phyloP scores from a whole-genome alignment of 352 stramenopile species.

The Pythium scleroteichum region DNA sequence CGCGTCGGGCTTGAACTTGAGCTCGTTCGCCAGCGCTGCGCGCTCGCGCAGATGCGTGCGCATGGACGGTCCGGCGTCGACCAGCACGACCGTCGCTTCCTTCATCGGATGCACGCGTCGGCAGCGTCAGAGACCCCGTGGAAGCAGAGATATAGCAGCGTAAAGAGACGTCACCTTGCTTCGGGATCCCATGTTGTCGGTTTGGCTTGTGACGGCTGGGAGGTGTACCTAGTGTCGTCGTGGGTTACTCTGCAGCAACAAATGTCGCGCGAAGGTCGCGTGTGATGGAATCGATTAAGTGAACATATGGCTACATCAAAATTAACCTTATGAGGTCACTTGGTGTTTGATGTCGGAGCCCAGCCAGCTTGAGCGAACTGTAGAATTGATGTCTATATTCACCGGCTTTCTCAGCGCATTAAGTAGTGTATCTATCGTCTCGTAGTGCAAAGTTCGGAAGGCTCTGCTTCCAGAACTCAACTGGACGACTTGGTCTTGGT shows the following conservation, averaged over 20 bases:
- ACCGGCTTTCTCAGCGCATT: no score
- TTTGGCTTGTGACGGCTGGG: not conserved
- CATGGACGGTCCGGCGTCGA: conserved; percentile 75
- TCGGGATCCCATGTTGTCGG: conserved; percentile 21
- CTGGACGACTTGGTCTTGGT: conserved; percentile 1
- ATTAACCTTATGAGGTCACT: no score
- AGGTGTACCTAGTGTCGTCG: not conserved
- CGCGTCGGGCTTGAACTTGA: conserved; percentile 24
- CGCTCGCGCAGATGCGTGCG: conserved; percentile 48
- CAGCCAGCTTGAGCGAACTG: no score
- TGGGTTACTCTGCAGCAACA: conserved; percentile 13
- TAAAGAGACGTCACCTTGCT: conserved; percentile 22
- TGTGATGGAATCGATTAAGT: no score
- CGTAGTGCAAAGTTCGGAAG: not conserved
- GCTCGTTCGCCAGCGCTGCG: conserved; percentile 7
- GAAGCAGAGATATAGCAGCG: not conserved
- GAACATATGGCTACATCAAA: no score
- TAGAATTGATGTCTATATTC: no score
- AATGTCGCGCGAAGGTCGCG: conserved; percentile 27
- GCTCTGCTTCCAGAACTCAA: not conserved
- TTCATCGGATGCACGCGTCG: conserved; percentile 17
- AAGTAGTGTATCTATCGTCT: no score
- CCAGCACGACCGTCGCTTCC: conserved; percentile 68
- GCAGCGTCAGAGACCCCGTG: not conserved
- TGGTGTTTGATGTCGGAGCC: no score